Percentiles rank a stretch among this genome's conserved stretches.
phyloP scores from a whole-genome alignment of 1,284 basidiomycete genomes.

The Apiotrichum siamense region DNA sequence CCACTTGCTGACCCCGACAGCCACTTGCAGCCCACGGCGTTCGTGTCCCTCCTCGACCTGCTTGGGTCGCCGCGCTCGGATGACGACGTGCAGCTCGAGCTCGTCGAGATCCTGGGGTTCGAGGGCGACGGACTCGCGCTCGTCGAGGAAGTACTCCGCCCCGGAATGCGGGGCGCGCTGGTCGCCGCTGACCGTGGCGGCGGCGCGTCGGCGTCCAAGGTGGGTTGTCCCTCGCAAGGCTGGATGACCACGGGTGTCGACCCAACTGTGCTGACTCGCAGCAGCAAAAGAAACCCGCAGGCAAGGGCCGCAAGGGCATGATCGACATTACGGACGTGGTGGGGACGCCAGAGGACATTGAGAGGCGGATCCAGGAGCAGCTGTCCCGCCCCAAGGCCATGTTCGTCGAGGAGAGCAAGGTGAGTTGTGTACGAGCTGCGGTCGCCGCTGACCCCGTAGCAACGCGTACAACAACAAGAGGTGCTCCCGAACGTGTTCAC shows the following conservation, averaged over 20 bases:
- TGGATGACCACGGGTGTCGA: background rate
- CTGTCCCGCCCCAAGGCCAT: constrained; percentile 33
- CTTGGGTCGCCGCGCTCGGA: constrained; percentile 43
- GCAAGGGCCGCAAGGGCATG: constrained; percentile 11
- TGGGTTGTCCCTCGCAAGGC: background rate
- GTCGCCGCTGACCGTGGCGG: constrained; percentile 6
- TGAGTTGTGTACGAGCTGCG: constrained; percentile 5
- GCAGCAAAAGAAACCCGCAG: constrained; percentile 25
- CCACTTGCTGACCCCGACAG: background rate
- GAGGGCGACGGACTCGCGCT: constrained; percentile 55
- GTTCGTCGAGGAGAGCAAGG: constrained; percentile 32
- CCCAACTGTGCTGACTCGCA: background rate
- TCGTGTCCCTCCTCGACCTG: constrained; percentile 31
- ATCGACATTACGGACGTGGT: constrained; percentile 40
- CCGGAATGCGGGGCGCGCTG: constrained; percentile 28
- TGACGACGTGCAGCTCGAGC: constrained; percentile 69
- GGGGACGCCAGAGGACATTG: constrained; percentile 28
- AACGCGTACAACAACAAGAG: constrained; percentile 54
- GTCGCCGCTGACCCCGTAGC: constrained; percentile 6
- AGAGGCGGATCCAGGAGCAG: constrained; percentile 38
- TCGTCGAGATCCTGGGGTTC: constrained; percentile 79
- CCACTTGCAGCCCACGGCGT: constrained; percentile 21
- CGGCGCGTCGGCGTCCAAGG: constrained; percentile 8
- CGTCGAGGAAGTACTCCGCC: constrained; percentile 37
- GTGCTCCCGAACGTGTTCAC: constrained; percentile 85